These are phyloP conservation scores for Rhynchospora pubera DNA, from an alignment of 176 grass and related monocot genomes.

Conservation along the genomic window DNA sequence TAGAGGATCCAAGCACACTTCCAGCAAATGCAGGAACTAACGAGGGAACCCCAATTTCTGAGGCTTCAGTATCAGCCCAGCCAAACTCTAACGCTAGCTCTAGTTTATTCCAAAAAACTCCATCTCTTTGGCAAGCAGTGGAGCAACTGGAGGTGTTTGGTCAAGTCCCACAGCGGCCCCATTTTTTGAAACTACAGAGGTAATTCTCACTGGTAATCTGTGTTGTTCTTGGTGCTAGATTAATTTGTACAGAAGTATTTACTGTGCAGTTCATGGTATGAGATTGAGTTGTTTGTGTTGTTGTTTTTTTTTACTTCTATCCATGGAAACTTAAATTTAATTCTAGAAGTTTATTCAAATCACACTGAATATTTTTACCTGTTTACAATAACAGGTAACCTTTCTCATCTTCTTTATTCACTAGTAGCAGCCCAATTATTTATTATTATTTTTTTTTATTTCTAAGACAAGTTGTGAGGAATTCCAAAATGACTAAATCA, in stretches of 20 bases:
- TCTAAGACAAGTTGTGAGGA: background rate
- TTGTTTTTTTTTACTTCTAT: background rate
- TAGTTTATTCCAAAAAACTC: background rate
- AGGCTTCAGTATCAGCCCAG: background rate
- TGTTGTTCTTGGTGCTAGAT: background rate
- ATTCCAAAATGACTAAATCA: background rate
- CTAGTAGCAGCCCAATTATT: background rate
- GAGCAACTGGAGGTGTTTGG: constrained; percentile 1
- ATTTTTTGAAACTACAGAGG: constrained; percentile 8
- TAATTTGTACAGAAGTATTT: background rate
- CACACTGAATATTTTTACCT: background rate
- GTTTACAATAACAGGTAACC: background rate
- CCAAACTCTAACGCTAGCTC: background rate
- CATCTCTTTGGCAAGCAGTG: background rate
- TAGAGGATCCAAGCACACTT: background rate
- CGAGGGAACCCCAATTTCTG: background rate
- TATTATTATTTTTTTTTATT: too few species aligned
- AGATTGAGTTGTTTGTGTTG: background rate
- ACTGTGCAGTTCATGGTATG: background rate
- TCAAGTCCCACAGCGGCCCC: background rate
- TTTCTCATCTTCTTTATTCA: background rate
- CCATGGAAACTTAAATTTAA: background rate
- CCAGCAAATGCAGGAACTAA: background rate
- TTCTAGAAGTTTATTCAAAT: background rate
- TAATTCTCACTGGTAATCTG: background rate